A percentile compares a stretch with the other conserved stretches of the same genome.
These are phyloP conservation scores for Clitoria ternatea DNA, from an alignment of 306 rosid genomes.

Conservation along the genomic window DNA sequence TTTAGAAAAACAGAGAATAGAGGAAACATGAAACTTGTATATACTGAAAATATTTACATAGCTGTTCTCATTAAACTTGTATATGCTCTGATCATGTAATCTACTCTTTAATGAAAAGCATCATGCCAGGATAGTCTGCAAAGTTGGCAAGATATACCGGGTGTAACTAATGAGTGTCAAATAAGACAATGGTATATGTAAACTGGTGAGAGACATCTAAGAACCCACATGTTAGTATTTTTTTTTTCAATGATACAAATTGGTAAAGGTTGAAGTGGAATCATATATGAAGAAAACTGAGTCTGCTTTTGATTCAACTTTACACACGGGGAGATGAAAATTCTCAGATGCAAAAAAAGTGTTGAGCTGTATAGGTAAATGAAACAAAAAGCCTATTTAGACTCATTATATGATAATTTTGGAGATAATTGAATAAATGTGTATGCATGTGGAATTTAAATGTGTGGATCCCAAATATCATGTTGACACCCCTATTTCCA, in stretches of 20 bases:
- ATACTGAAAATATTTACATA: neutral
- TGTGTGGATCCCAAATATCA: neutral
- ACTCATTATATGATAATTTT: neutral
- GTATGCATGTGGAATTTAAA: neutral
- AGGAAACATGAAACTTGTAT: neutral
- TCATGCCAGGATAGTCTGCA: neutral
- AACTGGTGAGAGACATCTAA: neutral
- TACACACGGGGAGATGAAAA: neutral
- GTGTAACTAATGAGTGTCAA: neutral
- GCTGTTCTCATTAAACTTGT: neutral
- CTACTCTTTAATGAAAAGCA: neutral
- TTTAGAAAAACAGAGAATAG: neutral
- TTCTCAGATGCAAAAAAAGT: neutral
- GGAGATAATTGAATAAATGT: neutral
- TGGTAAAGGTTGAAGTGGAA: neutral
- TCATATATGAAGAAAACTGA: neutral
- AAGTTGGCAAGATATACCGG: neutral
- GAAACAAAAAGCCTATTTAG: constrained; percentile 6
- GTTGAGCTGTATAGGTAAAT: neutral
- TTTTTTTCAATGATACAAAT: neutral
- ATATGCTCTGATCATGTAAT: neutral
- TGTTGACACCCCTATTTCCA: neutral
- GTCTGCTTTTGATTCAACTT: neutral
- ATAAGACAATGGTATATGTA: neutral
- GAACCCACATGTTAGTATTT: neutral